Percentiles rank a stretch among this genome's conserved stretches.
Conservation (phyloP, 805 yeast genomes). For the Candida tibetensis region DNA sequence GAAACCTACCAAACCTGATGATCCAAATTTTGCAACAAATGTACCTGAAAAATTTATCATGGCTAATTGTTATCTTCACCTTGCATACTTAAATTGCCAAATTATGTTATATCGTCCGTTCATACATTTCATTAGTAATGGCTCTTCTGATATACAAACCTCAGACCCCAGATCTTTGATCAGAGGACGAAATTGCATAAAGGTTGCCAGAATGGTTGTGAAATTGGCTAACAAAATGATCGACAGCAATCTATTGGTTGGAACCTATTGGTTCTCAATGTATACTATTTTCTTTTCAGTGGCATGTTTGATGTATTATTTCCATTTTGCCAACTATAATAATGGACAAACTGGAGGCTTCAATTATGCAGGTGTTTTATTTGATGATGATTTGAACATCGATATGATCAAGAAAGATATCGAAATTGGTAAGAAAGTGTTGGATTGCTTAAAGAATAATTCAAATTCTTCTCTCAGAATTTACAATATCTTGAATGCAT, state of each 20-base stretch:
- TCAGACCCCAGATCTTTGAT: constrained; percentile 61
- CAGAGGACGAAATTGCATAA: constrained; percentile 79
- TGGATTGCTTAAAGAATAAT: constrained; percentile 67
- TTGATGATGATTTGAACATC: constrained; percentile 44
- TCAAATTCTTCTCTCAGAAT: constrained; percentile 79
- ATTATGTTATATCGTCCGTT: constrained; percentile 84
- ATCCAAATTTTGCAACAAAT: constrained; percentile 14
- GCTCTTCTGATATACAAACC: constrained; percentile 21
- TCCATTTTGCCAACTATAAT: constrained; percentile 48
- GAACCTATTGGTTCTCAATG: constrained; percentile 89
- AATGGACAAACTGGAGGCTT: constrained; percentile 27
- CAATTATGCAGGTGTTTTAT: constrained; percentile 44
- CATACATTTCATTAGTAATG: constrained; percentile 74
- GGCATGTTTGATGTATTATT: constrained; percentile 80
- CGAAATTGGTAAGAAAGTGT: constrained; percentile 72
- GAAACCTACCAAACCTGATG: constrained; percentile 64
- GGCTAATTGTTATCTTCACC: constrained; percentile 71
- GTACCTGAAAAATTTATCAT: constrained; percentile 57
- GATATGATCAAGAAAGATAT: constrained; percentile 69
- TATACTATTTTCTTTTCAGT: constrained; percentile 87
- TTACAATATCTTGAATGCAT: constrained; percentile 71
- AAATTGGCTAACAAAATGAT: constrained; percentile 79
- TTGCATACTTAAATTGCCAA: constrained; percentile 73
- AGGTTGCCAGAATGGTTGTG: constrained; percentile 79
- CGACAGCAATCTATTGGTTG: constrained; percentile 64